Conservation (phyloP, 2,329 filamentous ascomycete genomes). For the Trichoderma sp. region DNA sequence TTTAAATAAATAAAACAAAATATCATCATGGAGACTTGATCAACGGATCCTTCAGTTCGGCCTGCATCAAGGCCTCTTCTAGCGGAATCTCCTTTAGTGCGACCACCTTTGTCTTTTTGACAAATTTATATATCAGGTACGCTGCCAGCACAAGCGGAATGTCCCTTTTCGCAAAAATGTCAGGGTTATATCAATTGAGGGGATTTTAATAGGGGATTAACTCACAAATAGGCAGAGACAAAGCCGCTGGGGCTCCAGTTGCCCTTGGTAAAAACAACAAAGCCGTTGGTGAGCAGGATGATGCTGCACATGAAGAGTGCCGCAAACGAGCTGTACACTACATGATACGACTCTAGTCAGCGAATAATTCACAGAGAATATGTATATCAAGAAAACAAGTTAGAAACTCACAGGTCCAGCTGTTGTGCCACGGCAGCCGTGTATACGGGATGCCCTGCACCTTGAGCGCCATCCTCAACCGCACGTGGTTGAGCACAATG, state of each 20-base stretch:
- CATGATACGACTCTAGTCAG: not conserved
- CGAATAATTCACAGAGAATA: not conserved
- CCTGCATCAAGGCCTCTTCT: conserved; percentile 51
- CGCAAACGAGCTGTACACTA: conserved; percentile 61
- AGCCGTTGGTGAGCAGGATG: conserved; percentile 71
- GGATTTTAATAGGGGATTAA: conserved; percentile 21
- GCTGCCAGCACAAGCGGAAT: conserved; percentile 59
- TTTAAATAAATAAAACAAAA: not conserved
- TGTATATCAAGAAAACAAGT: not conserved
- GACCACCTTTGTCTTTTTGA: conserved; percentile 61
- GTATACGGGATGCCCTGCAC: conserved; percentile 53
- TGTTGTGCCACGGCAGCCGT: conserved; percentile 63
- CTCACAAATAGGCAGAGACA: conserved; percentile 64
- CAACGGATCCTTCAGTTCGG: conserved; percentile 11
- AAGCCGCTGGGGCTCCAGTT: conserved; percentile 60
- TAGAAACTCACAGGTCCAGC: conserved; percentile 56
- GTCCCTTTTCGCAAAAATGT: conserved; percentile 45
- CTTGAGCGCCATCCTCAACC: conserved; percentile 55
- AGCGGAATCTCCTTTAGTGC: conserved; percentile 54
- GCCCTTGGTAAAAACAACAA: conserved; percentile 60
- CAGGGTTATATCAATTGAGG: not conserved
- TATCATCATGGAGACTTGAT: not conserved
- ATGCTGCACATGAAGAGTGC: conserved; percentile 62
- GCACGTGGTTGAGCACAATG: conserved; percentile 61
- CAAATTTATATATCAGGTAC: conserved; percentile 65